phyloP scores from a whole-genome alignment of 768 basidiomycete species.

The Russula compacta region DNA sequence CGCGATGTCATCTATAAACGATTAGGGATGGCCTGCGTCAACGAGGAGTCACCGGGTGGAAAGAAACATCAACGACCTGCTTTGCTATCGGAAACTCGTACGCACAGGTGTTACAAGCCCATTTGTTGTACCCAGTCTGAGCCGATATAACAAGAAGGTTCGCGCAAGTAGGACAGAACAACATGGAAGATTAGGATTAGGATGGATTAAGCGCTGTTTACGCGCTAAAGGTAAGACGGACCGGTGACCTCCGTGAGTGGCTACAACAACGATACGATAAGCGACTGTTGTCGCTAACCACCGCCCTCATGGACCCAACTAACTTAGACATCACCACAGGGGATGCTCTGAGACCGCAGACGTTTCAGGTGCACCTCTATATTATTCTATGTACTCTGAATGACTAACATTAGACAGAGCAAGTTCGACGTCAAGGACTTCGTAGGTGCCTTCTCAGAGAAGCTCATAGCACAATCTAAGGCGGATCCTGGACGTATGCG shows the following conservation, averaged over 20 bases:
- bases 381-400: neutral
- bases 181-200: conserved; percentile 31
- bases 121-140: conserved; percentile 80
- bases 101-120: conserved; percentile 88
- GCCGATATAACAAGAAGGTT: conserved; percentile 76
- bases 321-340: neutral
- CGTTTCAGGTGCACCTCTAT: conserved; percentile 15
- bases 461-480: conserved; percentile 79
- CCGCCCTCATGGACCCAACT: neutral
- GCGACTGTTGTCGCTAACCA: neutral
- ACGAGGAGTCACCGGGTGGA: neutral
- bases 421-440: conserved; percentile 93
- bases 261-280: neutral
- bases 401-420: conserved; percentile 37
- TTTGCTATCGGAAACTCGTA: conserved; percentile 92
- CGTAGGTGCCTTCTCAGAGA: conserved; percentile 77
- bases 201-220: no score
- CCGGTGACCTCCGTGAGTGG: neutral
- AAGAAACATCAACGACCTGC: conserved; percentile 39
- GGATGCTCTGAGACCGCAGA: conserved; percentile 7
- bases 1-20: conserved; percentile 79
- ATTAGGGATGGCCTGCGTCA: neutral
- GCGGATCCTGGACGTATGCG: conserved; percentile 70
- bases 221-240: neutral
- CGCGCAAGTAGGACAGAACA: conserved; percentile 92